These are phyloP conservation scores for Buddleja alternifolia DNA, from an alignment of 257 asterid genomes.

Conservation along the genomic window DNA sequence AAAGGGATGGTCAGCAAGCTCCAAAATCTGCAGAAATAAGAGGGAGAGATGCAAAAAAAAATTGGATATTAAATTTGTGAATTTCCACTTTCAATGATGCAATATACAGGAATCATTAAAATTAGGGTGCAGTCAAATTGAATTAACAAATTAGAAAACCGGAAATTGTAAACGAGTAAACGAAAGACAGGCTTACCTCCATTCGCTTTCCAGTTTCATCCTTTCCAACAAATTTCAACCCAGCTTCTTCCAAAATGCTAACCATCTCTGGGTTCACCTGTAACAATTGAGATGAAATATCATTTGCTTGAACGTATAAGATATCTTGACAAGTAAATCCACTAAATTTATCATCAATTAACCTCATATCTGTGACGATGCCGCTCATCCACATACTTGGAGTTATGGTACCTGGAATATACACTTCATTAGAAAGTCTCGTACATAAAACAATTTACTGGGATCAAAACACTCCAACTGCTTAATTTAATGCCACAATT, in stretches of 20 bases:
- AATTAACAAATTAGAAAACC: neutral
- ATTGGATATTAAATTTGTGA: constrained; percentile 5
- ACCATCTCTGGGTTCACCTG: constrained; percentile 92
- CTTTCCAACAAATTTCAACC: constrained; percentile 86
- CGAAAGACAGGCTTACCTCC: constrained; percentile 64
- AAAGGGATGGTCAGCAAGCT: constrained; percentile 73
- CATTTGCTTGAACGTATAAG: constrained; percentile 14
- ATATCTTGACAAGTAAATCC: constrained; percentile 11
- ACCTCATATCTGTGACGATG: constrained; percentile 99
- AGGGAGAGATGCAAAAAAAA: constrained; percentile 22
- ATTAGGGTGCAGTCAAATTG: neutral
- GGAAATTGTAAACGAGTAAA: constrained; percentile 3
- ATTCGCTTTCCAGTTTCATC: constrained; percentile 88
- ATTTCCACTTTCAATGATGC: neutral
- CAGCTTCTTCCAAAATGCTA: constrained; percentile 67
- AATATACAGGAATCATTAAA: neutral
- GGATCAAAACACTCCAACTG: constrained; percentile 1
- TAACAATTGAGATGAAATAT: constrained; percentile 30
- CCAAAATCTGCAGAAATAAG: constrained; percentile 61
- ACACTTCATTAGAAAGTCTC: constrained; percentile 27
- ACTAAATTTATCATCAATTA: constrained; percentile 24
- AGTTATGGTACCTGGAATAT: constrained; percentile 60
- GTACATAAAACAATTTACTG: neutral
- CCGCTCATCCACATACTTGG: constrained; percentile 78
- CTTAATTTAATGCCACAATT: neutral